Evolutionary conservation across 768 basidiomycete species (phyloP).

Genomic region (Butyriboletus loyo): DNA sequence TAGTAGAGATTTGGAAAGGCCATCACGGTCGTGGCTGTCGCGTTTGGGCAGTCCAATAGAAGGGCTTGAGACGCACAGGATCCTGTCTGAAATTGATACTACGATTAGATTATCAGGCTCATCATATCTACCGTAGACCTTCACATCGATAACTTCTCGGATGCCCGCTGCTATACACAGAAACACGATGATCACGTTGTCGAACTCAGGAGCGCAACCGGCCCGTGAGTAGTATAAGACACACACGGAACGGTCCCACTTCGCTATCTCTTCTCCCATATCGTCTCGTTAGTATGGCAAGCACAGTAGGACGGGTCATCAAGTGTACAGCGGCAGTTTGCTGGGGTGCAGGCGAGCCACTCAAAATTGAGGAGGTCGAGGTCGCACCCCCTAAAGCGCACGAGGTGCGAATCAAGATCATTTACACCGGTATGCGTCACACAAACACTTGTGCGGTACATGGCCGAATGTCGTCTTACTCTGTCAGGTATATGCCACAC

Average conservation of each 20-base stretch:
- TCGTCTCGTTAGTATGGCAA: conserved; percentile 51
- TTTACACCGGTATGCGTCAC: conserved; percentile 73
- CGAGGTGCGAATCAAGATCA: conserved; percentile 92
- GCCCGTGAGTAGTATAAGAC: background rate
- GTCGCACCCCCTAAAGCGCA: conserved; percentile 87
- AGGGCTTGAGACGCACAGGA: background rate
- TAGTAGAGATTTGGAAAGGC: conserved; percentile 85
- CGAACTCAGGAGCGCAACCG: background rate
- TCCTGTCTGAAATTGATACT: too few relatives aligned
- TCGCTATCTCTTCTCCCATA: conserved; percentile 16
- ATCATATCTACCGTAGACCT: background rate
- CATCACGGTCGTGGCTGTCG: conserved; percentile 20
- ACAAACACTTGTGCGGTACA: conserved; percentile 1
- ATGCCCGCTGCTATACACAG: background rate
- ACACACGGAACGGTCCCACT: conserved; percentile 7
- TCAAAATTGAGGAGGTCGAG: conserved; percentile 88
- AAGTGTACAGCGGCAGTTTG: conserved; percentile 92
- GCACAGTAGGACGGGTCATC: conserved; percentile 73
- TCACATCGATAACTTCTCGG: conserved; percentile 9
- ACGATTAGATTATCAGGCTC: background rate
- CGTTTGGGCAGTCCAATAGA: too few relatives aligned
- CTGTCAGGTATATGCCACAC: conserved; percentile 88
- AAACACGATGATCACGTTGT: conserved; percentile 1
- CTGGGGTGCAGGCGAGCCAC: conserved; percentile 87
- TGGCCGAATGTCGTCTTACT: background rate